Evolutionary conservation across 108 stramenopile species (phyloP).

Genomic region (Cyclotella baltica): DNA sequence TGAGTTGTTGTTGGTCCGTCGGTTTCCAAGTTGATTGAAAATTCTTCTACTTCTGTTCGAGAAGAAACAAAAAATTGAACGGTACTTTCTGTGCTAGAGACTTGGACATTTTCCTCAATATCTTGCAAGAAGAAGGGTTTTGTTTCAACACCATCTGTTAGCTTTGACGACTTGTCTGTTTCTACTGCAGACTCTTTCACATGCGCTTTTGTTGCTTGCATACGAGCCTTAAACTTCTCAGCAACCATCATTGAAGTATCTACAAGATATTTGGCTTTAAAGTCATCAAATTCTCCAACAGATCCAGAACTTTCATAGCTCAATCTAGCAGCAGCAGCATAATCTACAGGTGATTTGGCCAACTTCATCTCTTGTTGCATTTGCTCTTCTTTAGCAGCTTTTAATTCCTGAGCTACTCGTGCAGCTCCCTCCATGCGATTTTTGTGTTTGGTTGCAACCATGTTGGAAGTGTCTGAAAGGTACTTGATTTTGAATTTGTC

Average conservation of each 20-base stretch:
- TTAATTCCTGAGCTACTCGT: neutral
- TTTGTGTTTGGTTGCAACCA: constrained; percentile 6
- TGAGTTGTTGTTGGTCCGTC: neutral
- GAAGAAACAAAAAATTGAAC: neutral
- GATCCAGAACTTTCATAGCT: neutral
- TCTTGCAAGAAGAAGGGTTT: constrained; percentile 3
- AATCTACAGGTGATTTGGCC: neutral
- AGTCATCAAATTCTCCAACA: neutral
- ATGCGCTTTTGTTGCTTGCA: no score
- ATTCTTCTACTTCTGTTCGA: constrained; percentile 5
- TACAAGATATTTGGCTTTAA: constrained; percentile 1
- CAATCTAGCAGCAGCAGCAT: neutral
- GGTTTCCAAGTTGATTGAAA: constrained; percentile 1
- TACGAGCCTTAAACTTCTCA: neutral
- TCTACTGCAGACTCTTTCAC: neutral
- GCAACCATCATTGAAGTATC: neutral
- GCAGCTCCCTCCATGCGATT: neutral
- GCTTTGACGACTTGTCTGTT: neutral
- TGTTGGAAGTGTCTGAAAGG: neutral
- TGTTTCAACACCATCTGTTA: neutral
- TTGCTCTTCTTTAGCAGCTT: neutral
- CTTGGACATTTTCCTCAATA: neutral
- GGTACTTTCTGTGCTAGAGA: neutral
- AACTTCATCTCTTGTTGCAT: neutral
- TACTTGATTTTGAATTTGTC: neutral